These are phyloP conservation scores for Crotalaria pallida DNA, from an alignment of 306 rosid species.

Conservation along the genomic window DNA sequence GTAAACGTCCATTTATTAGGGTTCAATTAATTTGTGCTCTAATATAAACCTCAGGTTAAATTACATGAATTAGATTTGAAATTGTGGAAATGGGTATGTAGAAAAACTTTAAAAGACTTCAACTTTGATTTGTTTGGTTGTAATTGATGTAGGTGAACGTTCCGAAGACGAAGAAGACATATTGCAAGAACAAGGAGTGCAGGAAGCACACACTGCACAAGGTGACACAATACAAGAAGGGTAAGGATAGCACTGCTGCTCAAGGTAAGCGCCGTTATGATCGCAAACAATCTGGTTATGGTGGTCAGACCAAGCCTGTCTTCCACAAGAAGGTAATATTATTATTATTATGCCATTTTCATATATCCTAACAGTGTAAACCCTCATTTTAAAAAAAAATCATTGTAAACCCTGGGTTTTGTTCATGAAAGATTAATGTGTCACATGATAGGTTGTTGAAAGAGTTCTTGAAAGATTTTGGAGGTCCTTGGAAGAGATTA, in stretches of 20 bases:
- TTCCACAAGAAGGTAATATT: constrained; percentile 45
- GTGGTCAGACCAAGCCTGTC: constrained; percentile 58
- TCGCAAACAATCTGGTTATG: constrained; percentile 54
- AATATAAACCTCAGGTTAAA: background rate
- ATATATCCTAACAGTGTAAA: too few species aligned
- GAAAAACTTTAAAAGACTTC: background rate
- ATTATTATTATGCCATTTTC: background rate
- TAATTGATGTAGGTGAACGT: constrained; percentile 59
- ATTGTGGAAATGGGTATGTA: background rate
- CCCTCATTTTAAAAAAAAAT: too few species aligned
- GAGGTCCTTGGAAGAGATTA: too few species aligned
- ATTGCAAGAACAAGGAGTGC: constrained; percentile 54
- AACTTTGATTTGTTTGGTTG: background rate
- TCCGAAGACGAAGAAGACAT: constrained; percentile 58
- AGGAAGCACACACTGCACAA: constrained; percentile 51
- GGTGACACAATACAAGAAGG: constrained; percentile 55
- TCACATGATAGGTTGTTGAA: too few species aligned
- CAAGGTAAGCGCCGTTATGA: constrained; percentile 57
- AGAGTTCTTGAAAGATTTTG: too few species aligned
- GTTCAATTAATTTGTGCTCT: background rate
- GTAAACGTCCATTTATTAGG: too few species aligned
- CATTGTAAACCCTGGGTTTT: too few species aligned
- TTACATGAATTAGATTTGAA: background rate
- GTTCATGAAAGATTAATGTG: too few species aligned
- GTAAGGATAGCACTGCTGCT: constrained; percentile 50